Evolutionary conservation across 768 basidiomycete genomes (phyloP).

Genomic region (Punctularia strigosozonata): DNA sequence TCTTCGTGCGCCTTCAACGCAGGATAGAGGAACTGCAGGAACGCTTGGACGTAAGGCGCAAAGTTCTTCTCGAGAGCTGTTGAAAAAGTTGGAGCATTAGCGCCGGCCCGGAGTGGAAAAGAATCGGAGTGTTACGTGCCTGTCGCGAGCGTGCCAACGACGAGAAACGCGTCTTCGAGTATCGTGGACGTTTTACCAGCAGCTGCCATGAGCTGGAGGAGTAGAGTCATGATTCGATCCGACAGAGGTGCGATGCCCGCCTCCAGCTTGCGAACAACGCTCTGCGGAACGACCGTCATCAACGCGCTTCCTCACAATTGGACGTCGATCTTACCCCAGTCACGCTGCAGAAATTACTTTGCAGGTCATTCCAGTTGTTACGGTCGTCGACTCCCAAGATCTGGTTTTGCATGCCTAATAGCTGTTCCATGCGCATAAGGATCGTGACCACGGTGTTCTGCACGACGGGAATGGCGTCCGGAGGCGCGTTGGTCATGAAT

Average conservation of each 20-base stretch:
- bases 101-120: constrained; percentile 1
- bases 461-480: constrained; percentile 70
- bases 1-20: constrained; percentile 92
- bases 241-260: constrained; percentile 78
- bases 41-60: constrained; percentile 71
- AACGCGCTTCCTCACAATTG: background rate
- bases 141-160: constrained; percentile 77
- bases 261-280: constrained; percentile 75
- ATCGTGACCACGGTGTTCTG: constrained; percentile 74
- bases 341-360: constrained; percentile 89
- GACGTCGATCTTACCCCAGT: constrained; percentile 49
- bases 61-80: constrained; percentile 70
- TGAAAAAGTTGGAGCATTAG: constrained; percentile 4
- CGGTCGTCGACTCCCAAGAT: constrained; percentile 91
- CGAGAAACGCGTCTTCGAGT: constrained; percentile 92
- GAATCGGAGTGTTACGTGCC: constrained; percentile 26
- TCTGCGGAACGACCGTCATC: constrained; percentile 26
- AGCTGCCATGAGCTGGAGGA: constrained; percentile 74
- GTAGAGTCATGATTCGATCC: constrained; percentile 89
- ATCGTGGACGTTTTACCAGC: constrained; percentile 91
- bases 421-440: constrained; percentile 82
- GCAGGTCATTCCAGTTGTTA: constrained; percentile 98
- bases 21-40: constrained; percentile 77
- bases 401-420: constrained; percentile 84
- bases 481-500: constrained; percentile 69